Percentiles rank a stretch among this genome's conserved stretches.
Conservation (phyloP, 1,139 yeast genomes). For the Pichia sp. region DNA sequence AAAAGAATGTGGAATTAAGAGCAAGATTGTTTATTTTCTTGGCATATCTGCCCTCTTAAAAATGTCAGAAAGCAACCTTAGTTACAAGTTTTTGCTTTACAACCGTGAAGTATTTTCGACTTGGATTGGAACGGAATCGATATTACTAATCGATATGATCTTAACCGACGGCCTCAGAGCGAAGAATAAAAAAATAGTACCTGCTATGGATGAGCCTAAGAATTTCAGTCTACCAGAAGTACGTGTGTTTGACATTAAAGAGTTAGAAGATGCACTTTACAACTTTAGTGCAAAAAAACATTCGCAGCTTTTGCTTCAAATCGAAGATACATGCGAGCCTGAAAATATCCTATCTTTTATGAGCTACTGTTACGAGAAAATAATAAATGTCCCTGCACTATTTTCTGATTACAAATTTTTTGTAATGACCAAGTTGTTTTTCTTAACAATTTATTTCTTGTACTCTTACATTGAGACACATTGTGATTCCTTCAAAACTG, state of each 20-base stretch:
- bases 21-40: slow-evolving; percentile 6
- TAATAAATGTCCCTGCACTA: slow-evolving; percentile 8
- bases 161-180: not conserved
- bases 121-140: slow-evolving; percentile 12
- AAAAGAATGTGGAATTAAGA: not conserved
- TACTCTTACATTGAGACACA: slow-evolving; percentile 11
- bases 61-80: slow-evolving; percentile 2
- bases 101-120: slow-evolving; percentile 12
- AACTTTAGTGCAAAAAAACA: not conserved
- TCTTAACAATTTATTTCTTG: slow-evolving; percentile 13
- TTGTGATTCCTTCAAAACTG: not conserved
- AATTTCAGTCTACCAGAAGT: not conserved
- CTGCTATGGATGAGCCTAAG: not conserved
- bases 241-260: slow-evolving; percentile 1
- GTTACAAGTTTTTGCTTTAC: slow-evolving; percentile 12
- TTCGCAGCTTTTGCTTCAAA: not conserved
- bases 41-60: slow-evolving; percentile 3
- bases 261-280: slow-evolving; percentile 5
- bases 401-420: slow-evolving; percentile 15
- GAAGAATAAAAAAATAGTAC: not conserved
- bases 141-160: slow-evolving; percentile 5
- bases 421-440: slow-evolving; percentile 11
- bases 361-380: slow-evolving; percentile 10
- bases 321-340: slow-evolving; percentile 4
- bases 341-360: slow-evolving; percentile 5